Base-by-base conservation (phyloP, 495 filamentous ascomycete genomes). In the Clavariopsis aquatica region DNA sequence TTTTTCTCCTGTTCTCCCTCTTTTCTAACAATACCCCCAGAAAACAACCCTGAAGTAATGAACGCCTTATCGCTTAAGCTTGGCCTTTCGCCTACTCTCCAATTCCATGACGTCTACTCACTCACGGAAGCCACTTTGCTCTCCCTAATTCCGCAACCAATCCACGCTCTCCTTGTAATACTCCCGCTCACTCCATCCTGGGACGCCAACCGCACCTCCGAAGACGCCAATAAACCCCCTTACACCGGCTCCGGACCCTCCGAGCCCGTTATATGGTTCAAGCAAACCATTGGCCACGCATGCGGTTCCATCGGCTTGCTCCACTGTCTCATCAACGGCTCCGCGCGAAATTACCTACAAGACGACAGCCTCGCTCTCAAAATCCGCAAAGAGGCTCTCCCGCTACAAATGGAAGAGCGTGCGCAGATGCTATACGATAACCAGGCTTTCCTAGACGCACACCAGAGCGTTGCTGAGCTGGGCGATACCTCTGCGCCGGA, bases 251-350 rank as follows among this genome's bases (percentile, higher is more conserved):
- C 69, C 22, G 84, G 84, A 0, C 73, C 80, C 52, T 1, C 58
- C 0, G 84, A 87, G 58, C 87, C 86, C 0, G 87, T 90, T 5
- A 81, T 92, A 56, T 96, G 92, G 92, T 96, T 90, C 78, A 87
- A 89, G 71, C 92, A 96, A 68, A 96, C 91, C 0, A 96, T 96
- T 74, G 80, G 84, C 55, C 85, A 96, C 75, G 87, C 90, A 2
- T 96, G 92, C 76, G 92, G 92, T 1, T 80, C 90, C 45, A 92
- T 93, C 75, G 91, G 87, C 0, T 77, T 95, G 2, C 76, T 96
- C 19, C 92, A 96, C 77, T 84, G 86, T 57, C 78, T 89, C 1
- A 71, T 77, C 19, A 93, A 94, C 73, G 87, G 53, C 22, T 5
- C 77, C 9, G 74, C 83, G 0, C 72, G 73, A 15, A 62, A 72